A percentile compares a stretch with the other conserved stretches of the same genome.
Conservation (phyloP, 2,329 filamentous ascomycete species). For the Camptophora hylomeconis region DNA sequence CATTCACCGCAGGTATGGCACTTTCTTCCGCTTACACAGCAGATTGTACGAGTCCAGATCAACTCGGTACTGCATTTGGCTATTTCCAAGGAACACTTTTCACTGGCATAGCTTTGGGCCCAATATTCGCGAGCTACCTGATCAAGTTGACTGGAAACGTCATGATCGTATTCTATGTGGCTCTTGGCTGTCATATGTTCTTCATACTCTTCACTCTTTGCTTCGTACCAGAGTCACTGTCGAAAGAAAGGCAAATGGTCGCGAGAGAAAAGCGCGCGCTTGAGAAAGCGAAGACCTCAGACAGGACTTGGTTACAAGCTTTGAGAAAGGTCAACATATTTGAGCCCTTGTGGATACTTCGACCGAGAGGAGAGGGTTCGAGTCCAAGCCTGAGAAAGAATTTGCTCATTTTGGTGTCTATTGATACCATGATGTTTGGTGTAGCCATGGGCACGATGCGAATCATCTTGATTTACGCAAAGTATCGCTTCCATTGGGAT, state of each 20-base stretch:
- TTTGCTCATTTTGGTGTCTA: constrained; percentile 63
- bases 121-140: constrained; percentile 66
- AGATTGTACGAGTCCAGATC: constrained; percentile 72
- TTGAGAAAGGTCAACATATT: constrained; percentile 53
- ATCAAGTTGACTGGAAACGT: constrained; percentile 64
- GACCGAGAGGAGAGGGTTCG: constrained; percentile 54
- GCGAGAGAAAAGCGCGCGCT: constrained; percentile 55
- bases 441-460: constrained; percentile 67
- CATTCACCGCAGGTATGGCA: constrained; percentile 72
- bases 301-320: constrained; percentile 26
- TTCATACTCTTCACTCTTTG: constrained; percentile 63
- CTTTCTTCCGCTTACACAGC: constrained; percentile 76
- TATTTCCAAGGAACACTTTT: constrained; percentile 86
- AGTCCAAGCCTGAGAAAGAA: constrained; percentile 57
- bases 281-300: constrained; percentile 24
- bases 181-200: constrained; percentile 55
- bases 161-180: constrained; percentile 73
- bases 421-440: constrained; percentile 73
- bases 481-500: constrained; percentile 69
- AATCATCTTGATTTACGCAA: constrained; percentile 74
- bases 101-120: constrained; percentile 75
- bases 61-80: constrained; percentile 70
- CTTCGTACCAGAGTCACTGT: constrained; percentile 72
- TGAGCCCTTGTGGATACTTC: constrained; percentile 63
- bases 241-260: constrained; percentile 53